Evolutionary conservation across 1,284 basidiomycete species (phyloP), one percentile per base, ranked within the genome.

Genomic region (Pterula multifida): DNA sequence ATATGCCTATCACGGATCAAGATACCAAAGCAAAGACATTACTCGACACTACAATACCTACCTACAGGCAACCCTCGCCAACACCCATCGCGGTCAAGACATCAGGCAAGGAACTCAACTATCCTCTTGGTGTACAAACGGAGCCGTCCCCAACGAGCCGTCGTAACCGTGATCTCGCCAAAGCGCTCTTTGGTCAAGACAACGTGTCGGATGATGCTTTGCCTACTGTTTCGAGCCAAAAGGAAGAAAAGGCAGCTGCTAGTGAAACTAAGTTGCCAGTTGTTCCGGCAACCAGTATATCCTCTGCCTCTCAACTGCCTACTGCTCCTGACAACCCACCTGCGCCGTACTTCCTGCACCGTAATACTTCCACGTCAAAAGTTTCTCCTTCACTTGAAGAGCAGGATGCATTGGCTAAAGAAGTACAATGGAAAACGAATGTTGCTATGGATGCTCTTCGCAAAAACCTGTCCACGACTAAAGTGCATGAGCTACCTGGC

Each of bases 401-500:
- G 49, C 68, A 75, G 36, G 67, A 62, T 21, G 74, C 80, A 52
- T 69, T 87, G 25, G 72, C 73, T 11, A 69, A 67, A 49, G 81
- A 85, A 59, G 76, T 88, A n/a, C 81, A 81, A 57, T 74, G 80
- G 55, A 78, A 75, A 57, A 72, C 77, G 0, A 77, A 83, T 50
- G 83, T 79, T 25, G 85, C 85, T 2, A 87, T 81, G 55, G 67
- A 78, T 36, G 76, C 79, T 9, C 67, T 89, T 49, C 76, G 76
- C 57, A 83, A 78, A 58, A 68, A 68, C 2, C 71, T 78, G n/a
- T 73, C 76, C 17, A 69, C 68, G 45, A 63, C 70, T 26, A 77
- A 75, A 57, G 62, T 76, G 46, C 39, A 42, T 17, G 39, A 42
- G 21, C 6, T 42, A 4, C 55, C 65, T 6, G 72, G 76, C 6